Base-by-base conservation (phyloP, 2,329 filamentous ascomycete genomes). In the Colletotrichum tabaci region DNA sequence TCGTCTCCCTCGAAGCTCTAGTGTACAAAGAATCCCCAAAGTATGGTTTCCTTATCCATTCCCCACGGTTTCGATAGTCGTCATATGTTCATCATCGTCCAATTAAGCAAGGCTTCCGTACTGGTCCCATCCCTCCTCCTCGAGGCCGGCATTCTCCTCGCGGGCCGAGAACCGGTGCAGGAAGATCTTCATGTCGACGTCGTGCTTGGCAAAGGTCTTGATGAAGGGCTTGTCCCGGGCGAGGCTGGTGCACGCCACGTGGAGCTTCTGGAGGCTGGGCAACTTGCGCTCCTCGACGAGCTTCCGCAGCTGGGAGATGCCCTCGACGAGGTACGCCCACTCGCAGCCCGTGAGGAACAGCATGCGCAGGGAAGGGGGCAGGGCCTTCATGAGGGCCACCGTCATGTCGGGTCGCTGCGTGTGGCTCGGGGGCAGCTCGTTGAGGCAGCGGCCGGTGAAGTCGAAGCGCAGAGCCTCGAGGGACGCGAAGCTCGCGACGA, bases 391-490 rank as follows among this genome's bases (percentile, higher is more conserved):
- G 26, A 53, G 16, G 8, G 26, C 15, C 8, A 18, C 47, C 47
- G 47, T 15, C 47, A 50, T 50, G 7, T 49, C 42, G 42, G 42
- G 42, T 44, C 42, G 13, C 5, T 44, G 9, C 13, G 42, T 8
- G 42, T 38, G 9, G 35, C 42, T 18, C 4, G 16, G 13, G 42
- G 42, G 18, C 18, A 12, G n/a, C 12, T 21, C 18, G 47, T 49
- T 49, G n/a, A 21, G 18, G 12, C 47, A 10, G n/a, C n/a, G 18
- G n/a, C 18, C 47, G n/a, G 18, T 21, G 4, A 10, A n/a, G n/a
- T 49, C 26, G 50, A 53, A n/a, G 52, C 16, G 52, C 13, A 55
- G 52, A 5, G 13, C 52, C 52, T 55, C 52, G 52, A 55, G 52
- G 9, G 52, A 38, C 15, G 26, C n/a, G 23, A 55, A 55, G 26